Percentiles rank a stretch among this genome's conserved stretches.
These are phyloP conservation scores for Pyrenophora seminiperda DNA, from an alignment of 2,329 filamentous ascomycete species.

Conservation along the genomic window DNA sequence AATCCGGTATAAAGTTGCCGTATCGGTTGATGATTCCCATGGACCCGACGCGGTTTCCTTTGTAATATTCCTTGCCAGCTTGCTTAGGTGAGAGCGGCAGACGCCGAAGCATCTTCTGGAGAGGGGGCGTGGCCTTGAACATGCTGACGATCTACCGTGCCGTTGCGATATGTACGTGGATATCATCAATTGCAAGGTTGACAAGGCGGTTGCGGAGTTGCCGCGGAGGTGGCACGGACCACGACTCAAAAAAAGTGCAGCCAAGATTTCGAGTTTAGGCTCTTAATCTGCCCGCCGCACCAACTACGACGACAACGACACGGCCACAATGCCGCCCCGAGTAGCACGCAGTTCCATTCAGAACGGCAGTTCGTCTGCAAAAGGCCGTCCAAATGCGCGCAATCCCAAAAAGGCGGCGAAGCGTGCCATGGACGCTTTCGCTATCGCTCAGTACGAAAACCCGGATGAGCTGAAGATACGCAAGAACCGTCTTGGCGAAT, in stretches of 20 bases:
- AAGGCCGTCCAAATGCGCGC: slow-evolving; percentile 32
- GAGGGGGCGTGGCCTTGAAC: slow-evolving; percentile 67
- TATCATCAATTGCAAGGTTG: slow-evolving; percentile 1
- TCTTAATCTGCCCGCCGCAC: slow-evolving; percentile 11
- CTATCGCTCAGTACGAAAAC: slow-evolving; percentile 65
- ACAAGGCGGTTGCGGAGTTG: slow-evolving; percentile 23
- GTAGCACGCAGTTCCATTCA: slow-evolving; percentile 49
- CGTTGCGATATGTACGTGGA: slow-evolving; percentile 2
- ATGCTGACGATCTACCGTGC: slow-evolving; percentile 51
- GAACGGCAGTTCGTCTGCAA: slow-evolving; percentile 37
- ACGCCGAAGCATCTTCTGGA: slow-evolving; percentile 73
- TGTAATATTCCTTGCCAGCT: slow-evolving; percentile 93
- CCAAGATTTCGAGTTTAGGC: slow-evolving; percentile 33
- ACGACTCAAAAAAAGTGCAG: slow-evolving; percentile 26
- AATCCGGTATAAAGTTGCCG: slow-evolving; percentile 85
- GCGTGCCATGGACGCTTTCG: slow-evolving; percentile 65
- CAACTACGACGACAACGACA: slow-evolving; percentile 8
- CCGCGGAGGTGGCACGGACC: slow-evolving; percentile 24
- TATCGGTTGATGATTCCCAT: slow-evolving; percentile 84
- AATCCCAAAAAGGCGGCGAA: slow-evolving; percentile 57
- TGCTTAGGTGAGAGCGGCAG: slow-evolving; percentile 88
- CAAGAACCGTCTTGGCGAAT: slow-evolving; percentile 63
- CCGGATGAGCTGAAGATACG: slow-evolving; percentile 60
- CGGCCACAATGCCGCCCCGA: slow-evolving; percentile 52
- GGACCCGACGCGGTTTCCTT: slow-evolving; percentile 86